Evolutionary conservation across 2,329 filamentous ascomycete genomes (phyloP), one percentile per base, ranked within the genome.

Genomic region (Geosmithia flava): DNA sequence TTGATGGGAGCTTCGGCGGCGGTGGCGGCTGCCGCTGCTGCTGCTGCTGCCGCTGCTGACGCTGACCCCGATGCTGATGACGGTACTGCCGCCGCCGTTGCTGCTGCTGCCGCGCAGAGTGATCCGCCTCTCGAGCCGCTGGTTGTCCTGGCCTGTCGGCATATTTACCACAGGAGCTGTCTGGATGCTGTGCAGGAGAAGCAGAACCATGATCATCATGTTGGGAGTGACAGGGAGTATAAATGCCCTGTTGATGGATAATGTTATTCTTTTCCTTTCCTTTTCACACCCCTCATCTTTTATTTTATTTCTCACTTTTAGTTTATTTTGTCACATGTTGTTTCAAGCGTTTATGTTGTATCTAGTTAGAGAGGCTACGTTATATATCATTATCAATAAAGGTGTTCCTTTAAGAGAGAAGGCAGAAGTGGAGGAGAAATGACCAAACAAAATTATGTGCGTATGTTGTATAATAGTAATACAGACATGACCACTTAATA

Each of bases 81-180:
- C 33, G 59, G 61, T 56, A 61, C 62, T 54, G 7, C 20, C 16
- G 30, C 11, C 42, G 30, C 54, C 63, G 54, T 64, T 23, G 60
- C 62, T 29, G 60, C 60, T 20, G 63, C 42, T 7, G 27, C 30
- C 3, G 13, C 27, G 27, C 16, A 16, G 13, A 62, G 58, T 51
- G 63, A 75, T 51, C 75, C 74, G 45, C 66, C 74, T n/a, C 70
- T 83, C 17, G 83, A 80, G 8, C 73, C 80, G 42, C 61, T 87
- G 47, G 78, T 86, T 10, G 75, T 87, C 45, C 66, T 87, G 56
- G 82, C 81, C 20, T 87, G 83, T 60, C 72, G 82, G 48, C 83
- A 87, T 61, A 77, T 85, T 17, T 85, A 83, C 56, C 83, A 87
- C 65, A 73, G 80, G 59, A 70, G 67, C 23, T 89, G 83, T 58